Evolutionary conservation across 106 monocot genomes (phyloP), one percentile per base, ranked within the genome.

Genomic region (Iris macrosiphon): DNA sequence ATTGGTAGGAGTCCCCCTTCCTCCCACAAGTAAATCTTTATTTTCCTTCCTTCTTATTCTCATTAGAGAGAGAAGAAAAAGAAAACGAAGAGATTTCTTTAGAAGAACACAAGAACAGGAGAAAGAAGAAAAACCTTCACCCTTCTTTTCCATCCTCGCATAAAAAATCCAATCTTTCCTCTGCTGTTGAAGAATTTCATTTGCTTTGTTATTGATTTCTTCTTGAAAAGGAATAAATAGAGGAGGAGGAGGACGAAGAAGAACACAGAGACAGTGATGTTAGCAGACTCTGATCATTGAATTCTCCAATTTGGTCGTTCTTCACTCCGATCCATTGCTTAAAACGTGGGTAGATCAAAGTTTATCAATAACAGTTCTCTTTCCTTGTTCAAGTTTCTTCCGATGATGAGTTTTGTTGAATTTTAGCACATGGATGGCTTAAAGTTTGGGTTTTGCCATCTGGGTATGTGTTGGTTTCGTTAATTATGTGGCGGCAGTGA

Each of bases 1-100:
- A 58, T 41, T 58, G 57, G 57, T 24, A 58, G 28, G 41, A 39
- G 15, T 24, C 15, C 40, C 17, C n/a, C 27, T 55, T 55, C 35
- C 38, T 38, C 8, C 37, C 5, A 20, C 40, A 13, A 41, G 41
- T 41, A 41, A 39, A 58, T 58, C 57, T 58, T 32, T 41, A 23
- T 41, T 56, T 39, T 38, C 12, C 10, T 10, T 35, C 34, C 10
- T 10, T 35, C 34, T 10, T 35, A 4, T 35, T 35, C 34, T 2
- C 24, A 24, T 15, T 19, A 5, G 6, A 15, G 21, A 50, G 29
- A 50, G 5, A 27, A 27, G 13, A 13, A 27, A 12, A 4, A 49
- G 26, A 49, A 13, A 49, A 49, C 11, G 13, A 9, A 45, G 22
- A 45, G 10, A 47, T 2, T 23, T 4, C 21, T 2, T 28, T 6